phyloP scores from a whole-genome alignment of 768 basidiomycete species.

The Calvatia gigantea region DNA sequence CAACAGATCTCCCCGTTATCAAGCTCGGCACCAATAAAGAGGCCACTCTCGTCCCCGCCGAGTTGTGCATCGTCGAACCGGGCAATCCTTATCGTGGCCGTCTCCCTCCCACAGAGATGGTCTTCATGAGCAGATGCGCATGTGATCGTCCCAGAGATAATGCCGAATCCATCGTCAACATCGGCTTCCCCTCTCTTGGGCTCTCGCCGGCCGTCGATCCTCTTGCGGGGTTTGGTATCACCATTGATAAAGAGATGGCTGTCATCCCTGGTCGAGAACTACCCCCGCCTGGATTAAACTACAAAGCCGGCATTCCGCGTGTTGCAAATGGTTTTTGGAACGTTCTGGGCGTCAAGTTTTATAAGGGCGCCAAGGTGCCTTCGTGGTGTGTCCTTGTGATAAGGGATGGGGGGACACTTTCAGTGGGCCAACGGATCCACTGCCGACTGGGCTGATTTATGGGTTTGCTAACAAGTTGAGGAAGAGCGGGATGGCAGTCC shows the following conservation, averaged over 20 bases:
- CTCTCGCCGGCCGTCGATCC: conserved; percentile 32
- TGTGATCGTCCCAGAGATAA: conserved; percentile 59
- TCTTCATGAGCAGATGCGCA: conserved; percentile 61
- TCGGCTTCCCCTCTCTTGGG: conserved; percentile 55
- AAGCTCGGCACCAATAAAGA: conserved; percentile 35
- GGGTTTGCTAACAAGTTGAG: conserved; percentile 55
- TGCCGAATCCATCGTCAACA: conserved; percentile 49
- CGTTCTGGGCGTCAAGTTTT: conserved; percentile 68
- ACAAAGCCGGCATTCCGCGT: conserved; percentile 41
- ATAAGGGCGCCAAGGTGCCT: conserved; percentile 43
- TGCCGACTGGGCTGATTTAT: conserved; percentile 39
- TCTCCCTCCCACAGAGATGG: conserved; percentile 53
- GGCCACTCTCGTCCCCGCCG: conserved; percentile 49
- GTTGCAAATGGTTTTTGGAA: conserved; percentile 73
- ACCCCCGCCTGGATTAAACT: conserved; percentile 52
- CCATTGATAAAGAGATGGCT: conserved; percentile 55
- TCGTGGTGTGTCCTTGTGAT: conserved; percentile 71
- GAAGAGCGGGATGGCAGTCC: conserved; percentile 55
- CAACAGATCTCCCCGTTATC: conserved; percentile 44
- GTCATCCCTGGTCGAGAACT: conserved; percentile 66
- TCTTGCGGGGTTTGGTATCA: conserved; percentile 55
- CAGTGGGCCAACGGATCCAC: conserved; percentile 36
- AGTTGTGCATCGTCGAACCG: conserved; percentile 59
- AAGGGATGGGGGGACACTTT: conserved; percentile 39
- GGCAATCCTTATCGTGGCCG: conserved; percentile 56